Percentiles rank a stretch among this genome's conserved stretches.
phyloP scores from a whole-genome alignment of 2,329 filamentous ascomycete genomes.

The Coleophoma cylindrospora region DNA sequence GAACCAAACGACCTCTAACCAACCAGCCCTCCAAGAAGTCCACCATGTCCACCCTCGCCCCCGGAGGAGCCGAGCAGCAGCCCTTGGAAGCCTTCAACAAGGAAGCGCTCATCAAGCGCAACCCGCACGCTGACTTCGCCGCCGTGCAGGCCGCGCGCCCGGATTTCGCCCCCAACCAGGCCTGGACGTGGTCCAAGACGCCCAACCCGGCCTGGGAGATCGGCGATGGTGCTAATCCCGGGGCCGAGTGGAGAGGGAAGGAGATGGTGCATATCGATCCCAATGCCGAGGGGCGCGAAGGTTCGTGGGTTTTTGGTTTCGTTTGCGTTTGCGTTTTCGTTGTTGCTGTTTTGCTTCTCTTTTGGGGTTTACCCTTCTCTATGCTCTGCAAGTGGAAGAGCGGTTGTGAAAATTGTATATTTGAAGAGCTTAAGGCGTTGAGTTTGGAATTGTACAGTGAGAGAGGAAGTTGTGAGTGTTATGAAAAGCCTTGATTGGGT shows the following conservation, averaged over 20 bases:
- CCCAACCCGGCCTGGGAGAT: conserved; percentile 55
- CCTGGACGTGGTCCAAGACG: conserved; percentile 55
- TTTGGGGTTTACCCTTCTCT: too few species aligned
- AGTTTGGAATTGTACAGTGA: too few species aligned
- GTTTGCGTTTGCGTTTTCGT: not conserved
- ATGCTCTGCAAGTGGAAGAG: too few species aligned
- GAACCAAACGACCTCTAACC: too few species aligned
- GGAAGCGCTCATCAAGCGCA: conserved; percentile 39
- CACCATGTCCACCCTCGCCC: too few species aligned
- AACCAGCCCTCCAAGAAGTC: too few species aligned
- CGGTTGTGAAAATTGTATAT: too few species aligned
- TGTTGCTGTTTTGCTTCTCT: too few species aligned
- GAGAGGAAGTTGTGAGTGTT: too few species aligned
- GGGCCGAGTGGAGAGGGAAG: conserved; percentile 35
- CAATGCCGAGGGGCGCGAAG: conserved; percentile 31
- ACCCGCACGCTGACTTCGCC: conserved; percentile 69
- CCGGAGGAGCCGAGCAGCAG: not conserved
- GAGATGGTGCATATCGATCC: conserved; percentile 73
- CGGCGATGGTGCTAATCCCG: conserved; percentile 46
- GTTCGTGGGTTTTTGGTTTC: not conserved
- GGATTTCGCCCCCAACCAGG: conserved; percentile 41
- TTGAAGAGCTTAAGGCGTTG: too few species aligned
- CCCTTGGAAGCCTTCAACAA: conserved; percentile 16
- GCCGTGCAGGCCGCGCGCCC: conserved; percentile 62
- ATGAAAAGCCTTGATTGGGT: not conserved